phyloP scores from a whole-genome alignment of 164 flowering plant genomes.

The Taxillus chinensis region DNA sequence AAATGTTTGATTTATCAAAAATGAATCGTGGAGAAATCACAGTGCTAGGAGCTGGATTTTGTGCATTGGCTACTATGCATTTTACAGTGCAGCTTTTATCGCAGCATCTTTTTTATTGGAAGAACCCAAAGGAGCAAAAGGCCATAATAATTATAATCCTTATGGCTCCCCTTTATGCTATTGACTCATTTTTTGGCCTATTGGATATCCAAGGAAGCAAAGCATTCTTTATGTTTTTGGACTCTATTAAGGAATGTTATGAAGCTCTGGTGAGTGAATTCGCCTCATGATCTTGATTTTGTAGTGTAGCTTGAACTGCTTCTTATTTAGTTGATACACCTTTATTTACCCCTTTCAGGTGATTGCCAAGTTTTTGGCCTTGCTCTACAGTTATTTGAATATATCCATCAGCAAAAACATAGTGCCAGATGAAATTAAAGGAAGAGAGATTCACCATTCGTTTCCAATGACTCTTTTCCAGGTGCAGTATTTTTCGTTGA shows the following conservation, averaged over 20 bases:
- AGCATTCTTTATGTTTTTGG: conserved; percentile 75
- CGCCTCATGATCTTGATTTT: neutral
- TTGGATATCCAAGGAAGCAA: conserved; percentile 73
- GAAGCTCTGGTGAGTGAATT: conserved; percentile 69
- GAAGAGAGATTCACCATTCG: conserved; percentile 80
- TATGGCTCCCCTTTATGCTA: conserved; percentile 91
- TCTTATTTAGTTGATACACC: neutral
- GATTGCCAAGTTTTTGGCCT: conserved; percentile 87
- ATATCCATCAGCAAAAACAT: conserved; percentile 69
- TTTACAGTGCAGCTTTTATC: conserved; percentile 77
- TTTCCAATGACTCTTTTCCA: conserved; percentile 69
- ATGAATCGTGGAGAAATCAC: conserved; percentile 60
- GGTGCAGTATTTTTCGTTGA: conserved; percentile 26
- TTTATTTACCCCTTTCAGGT: conserved; percentile 39
- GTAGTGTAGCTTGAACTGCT: neutral
- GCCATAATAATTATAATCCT: conserved; percentile 81
- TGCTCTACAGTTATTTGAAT: conserved; percentile 86
- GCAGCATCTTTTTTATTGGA: conserved; percentile 93
- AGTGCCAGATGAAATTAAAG: conserved; percentile 73
- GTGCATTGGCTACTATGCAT: conserved; percentile 60
- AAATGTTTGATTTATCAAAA: conserved; percentile 38
- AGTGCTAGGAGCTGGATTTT: conserved; percentile 45
- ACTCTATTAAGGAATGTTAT: conserved; percentile 82
- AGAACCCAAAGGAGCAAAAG: conserved; percentile 93
- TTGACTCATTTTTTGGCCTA: conserved; percentile 69